Conservation (phyloP, 345 rosid genomes). For the Euphorbia pulcherrima region DNA sequence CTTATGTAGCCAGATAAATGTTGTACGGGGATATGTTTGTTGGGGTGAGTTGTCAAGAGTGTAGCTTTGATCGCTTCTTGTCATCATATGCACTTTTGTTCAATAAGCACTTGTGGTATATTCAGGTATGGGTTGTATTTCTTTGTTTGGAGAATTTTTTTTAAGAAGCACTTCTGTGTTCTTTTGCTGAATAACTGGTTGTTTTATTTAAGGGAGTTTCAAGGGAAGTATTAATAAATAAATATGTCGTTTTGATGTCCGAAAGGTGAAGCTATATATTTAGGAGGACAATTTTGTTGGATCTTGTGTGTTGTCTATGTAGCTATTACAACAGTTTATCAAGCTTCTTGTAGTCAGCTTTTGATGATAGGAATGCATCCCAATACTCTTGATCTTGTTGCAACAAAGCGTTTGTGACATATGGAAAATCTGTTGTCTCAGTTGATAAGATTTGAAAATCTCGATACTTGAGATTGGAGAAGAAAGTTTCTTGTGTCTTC, state of each 20-base stretch:
- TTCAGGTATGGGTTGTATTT: conserved; percentile 46
- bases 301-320: too few species aligned
- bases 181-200: not conserved
- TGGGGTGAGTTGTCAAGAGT: conserved; percentile 78
- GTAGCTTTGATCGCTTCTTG: conserved; percentile 63
- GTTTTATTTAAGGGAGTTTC: not conserved
- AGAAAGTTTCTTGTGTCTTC: not conserved
- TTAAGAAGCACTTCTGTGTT: not conserved
- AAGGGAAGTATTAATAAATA: too few species aligned
- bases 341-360: too few species aligned
- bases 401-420: not conserved
- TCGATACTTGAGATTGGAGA: not conserved
- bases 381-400: too few species aligned
- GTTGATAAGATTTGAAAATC: too few species aligned
- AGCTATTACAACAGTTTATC: too few species aligned
- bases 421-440: not conserved
- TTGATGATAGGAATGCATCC: too few species aligned
- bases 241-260: too few species aligned
- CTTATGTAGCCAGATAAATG: conserved; percentile 74
- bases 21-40: conserved; percentile 68
- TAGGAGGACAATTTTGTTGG: too few species aligned
- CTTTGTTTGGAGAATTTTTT: not conserved
- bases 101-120: conserved; percentile 41
- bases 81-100: conserved; percentile 60
- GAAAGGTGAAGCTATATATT: too few species aligned